Evolutionary conservation across 1,284 basidiomycete genomes (phyloP).

Genomic region (Coniferiporia weirii): DNA sequence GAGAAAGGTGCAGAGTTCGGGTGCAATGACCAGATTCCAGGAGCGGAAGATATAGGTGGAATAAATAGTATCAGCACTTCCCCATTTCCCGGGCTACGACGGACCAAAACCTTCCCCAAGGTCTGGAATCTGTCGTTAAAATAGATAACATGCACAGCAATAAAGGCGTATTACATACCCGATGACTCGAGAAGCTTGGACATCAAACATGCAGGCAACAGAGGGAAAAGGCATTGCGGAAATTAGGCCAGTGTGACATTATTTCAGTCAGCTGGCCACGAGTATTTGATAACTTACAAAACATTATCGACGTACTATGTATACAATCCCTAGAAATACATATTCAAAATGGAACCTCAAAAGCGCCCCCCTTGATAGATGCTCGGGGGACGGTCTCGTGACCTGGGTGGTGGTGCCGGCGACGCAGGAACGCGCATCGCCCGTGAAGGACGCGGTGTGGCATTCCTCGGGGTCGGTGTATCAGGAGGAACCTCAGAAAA

Average conservation of each 20-base stretch:
- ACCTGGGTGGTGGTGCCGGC: slow-evolving; percentile 51
- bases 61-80: too few relatives aligned
- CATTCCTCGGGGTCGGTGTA: slow-evolving; percentile 10
- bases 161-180: too few relatives aligned
- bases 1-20: too few relatives aligned
- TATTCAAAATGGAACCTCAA: not conserved
- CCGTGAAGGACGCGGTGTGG: slow-evolving; percentile 10
- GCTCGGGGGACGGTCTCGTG: slow-evolving; percentile 58
- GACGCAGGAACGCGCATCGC: slow-evolving; percentile 23
- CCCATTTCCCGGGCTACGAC: too few relatives aligned
- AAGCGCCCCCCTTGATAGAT: not conserved
- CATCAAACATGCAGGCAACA: too few relatives aligned
- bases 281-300: not conserved
- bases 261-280: too few relatives aligned
- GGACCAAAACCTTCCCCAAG: too few relatives aligned
- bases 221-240: not conserved
- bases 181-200: too few relatives aligned
- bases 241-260: not conserved
- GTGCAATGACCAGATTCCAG: too few relatives aligned
- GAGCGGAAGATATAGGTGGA: too few relatives aligned
- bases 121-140: too few relatives aligned
- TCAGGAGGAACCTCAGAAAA: slow-evolving; percentile 18
- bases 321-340: not conserved
- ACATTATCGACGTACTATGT: not conserved
- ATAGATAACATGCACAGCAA: too few relatives aligned